phyloP scores from a whole-genome alignment of 345 rosid genomes.

The Rhodomyrtus tomentosa region DNA sequence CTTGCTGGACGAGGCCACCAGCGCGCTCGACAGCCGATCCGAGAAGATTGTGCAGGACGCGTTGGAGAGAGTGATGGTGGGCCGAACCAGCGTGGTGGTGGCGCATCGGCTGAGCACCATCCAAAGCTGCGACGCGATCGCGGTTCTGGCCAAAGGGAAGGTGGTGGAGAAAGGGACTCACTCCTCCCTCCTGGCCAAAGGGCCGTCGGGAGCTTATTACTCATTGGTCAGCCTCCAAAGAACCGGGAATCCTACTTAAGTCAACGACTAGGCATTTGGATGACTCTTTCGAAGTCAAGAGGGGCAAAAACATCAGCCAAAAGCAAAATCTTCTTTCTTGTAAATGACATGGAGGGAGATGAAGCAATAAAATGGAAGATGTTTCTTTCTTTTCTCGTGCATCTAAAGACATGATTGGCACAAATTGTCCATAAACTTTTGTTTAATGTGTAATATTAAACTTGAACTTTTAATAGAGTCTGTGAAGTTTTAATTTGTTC shows the following conservation, averaged over 20 bases:
- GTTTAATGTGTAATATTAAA: no score
- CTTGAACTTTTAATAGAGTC: no score
- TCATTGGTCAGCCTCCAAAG: constrained; percentile 52
- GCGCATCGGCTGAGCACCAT: constrained; percentile 65
- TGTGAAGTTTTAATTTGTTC: no score
- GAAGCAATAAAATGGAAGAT: not conserved
- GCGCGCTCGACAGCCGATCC: constrained; percentile 56
- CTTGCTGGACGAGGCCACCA: constrained; percentile 60
- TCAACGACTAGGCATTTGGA: not conserved
- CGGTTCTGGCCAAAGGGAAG: constrained; percentile 43
- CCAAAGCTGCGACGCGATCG: constrained; percentile 43
- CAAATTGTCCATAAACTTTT: no score
- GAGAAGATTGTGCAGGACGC: constrained; percentile 64
- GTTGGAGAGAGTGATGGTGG: constrained; percentile 51
- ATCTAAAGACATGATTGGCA: no score
- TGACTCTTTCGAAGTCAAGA: not conserved
- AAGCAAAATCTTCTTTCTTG: not conserved
- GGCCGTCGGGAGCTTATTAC: constrained; percentile 40
- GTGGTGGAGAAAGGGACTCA: constrained; percentile 63
- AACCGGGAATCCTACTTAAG: not conserved
- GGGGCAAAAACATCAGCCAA: not conserved
- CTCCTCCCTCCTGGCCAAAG: constrained; percentile 34
- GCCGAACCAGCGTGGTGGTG: constrained; percentile 61
- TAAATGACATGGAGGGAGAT: not conserved
- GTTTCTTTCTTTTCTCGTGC: not conserved